These are phyloP conservation scores for Candida dajiaensis DNA, from an alignment of 805 yeast genomes.

Conservation along the genomic window DNA sequence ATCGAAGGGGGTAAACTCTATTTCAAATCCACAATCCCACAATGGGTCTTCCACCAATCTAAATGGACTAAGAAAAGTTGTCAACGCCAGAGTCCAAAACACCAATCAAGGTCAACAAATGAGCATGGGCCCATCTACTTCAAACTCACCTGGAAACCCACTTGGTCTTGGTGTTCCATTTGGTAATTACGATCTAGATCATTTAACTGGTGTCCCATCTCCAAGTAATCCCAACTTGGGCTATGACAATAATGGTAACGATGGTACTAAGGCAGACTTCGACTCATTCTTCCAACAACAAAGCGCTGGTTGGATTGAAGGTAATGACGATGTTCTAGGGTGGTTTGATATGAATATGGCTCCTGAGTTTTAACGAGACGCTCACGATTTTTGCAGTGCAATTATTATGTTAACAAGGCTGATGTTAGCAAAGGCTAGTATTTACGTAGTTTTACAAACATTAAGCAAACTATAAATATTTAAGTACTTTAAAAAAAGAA, in stretches of 20 bases:
- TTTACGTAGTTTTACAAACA: no score
- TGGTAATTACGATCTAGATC: constrained; percentile 13
- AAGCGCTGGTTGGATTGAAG: constrained; percentile 80
- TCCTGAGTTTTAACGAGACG: constrained; percentile 43
- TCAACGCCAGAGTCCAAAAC: constrained; percentile 7
- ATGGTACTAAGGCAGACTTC: constrained; percentile 29
- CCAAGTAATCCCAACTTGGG: constrained; percentile 6
- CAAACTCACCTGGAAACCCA: background rate
- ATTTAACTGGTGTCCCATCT: constrained; percentile 9
- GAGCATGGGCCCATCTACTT: constrained; percentile 3
- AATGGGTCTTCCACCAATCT: constrained; percentile 1
- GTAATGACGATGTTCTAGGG: constrained; percentile 85
- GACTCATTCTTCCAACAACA: constrained; percentile 74
- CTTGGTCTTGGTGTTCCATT: background rate
- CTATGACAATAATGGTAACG: constrained; percentile 9
- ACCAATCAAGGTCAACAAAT: background rate
- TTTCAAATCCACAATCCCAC: background rate
- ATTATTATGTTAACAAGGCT: background rate
- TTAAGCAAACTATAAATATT: background rate
- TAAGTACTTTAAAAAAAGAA: background rate
- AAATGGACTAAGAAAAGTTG: constrained; percentile 14
- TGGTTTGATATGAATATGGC: constrained; percentile 87
- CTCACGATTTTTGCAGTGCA: background rate
- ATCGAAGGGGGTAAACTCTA: background rate
- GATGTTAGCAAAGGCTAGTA: background rate